Base-by-base conservation (phyloP, 2,329 filamentous ascomycete species). In the Monilinia polystroma region DNA sequence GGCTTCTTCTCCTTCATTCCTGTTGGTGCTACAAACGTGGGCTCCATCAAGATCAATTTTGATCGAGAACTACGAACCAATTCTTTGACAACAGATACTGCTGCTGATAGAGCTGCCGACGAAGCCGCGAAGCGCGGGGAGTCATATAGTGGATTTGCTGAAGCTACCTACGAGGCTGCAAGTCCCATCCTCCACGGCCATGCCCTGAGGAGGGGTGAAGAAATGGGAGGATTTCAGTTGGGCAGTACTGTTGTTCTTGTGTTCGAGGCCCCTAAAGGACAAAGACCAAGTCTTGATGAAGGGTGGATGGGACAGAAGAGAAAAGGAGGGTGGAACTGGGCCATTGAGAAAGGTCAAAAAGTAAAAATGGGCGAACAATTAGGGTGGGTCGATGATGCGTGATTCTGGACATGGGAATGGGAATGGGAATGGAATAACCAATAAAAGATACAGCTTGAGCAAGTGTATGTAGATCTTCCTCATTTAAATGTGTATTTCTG, bases 141-240 rank as follows among this genome's bases (percentile, higher is more conserved):
- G 78, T 84, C 87, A 1, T 96, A 97, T 76, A 86, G 87, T n/a
- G 95, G 95, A 1, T 99, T 93, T 76, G 88, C 91, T 0, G 95
- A 99, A 80, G 96, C 95, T 10, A 93, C 90, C 2, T 99, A 99
- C 76, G 85, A 85, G 56, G 84, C 83, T 20, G 92, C 94, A 1
- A 96, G 91, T 74, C 80, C 83, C 3, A 85, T 97, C 2, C 83
- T 99, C 0, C 87, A 87, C 26, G 95, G 96, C 2, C 88, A 98
- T 76, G 90, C 94, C 1, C 81, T 99, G 66, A 86, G 89, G 70
- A 85, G 91, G 55, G 95, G 95, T 47, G 94, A 98, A 76, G 95
- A 99, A 79, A 98, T 99, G 93, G 95, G 95, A 65, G 96, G 95
- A 0, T 99, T 99, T 80, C 92, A 96, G 81, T 83, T 99, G 4